A percentile compares a stretch with the other conserved stretches of the same genome.
Conservation (phyloP, 176 grass and related monocot species). For the Typha latifolia region DNA sequence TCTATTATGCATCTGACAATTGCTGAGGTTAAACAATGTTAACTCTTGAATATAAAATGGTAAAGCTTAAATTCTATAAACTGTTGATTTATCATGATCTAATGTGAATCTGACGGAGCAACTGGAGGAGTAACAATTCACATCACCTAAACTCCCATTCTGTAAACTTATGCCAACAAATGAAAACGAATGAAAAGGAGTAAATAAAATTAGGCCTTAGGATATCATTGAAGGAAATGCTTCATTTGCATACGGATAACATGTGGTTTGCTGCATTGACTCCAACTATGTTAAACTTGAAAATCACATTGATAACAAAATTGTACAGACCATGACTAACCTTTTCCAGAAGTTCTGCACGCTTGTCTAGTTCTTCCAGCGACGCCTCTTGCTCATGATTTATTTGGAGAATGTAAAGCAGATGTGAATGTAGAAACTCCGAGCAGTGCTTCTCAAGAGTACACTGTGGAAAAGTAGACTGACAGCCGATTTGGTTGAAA, state of each 20-base stretch:
- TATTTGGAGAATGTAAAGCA: conserved; percentile 47
- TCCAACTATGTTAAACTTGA: too few relatives aligned
- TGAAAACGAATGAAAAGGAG: too few relatives aligned
- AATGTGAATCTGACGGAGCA: too few relatives aligned
- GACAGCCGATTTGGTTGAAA: conserved; percentile 64
- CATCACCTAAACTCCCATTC: too few relatives aligned
- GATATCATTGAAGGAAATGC: too few relatives aligned
- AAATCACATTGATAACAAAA: background rate
- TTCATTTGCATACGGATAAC: too few relatives aligned
- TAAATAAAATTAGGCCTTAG: too few relatives aligned
- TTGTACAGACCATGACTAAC: conserved; percentile 18
- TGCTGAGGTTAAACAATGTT: conserved; percentile 20
- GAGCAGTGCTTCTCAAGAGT: conserved; percentile 58
- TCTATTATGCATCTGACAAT: too few relatives aligned
- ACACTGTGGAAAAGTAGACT: conserved; percentile 54
- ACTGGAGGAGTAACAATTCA: too few relatives aligned
- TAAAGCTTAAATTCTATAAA: background rate
- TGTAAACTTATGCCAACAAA: too few relatives aligned
- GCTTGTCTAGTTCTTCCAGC: conserved; percentile 52
- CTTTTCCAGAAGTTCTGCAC: conserved; percentile 69
- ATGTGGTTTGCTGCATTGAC: too few relatives aligned
- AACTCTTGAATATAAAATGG: conserved; percentile 4
- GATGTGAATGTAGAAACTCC: conserved; percentile 51
- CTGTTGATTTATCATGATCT: too few relatives aligned
- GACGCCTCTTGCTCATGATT: conserved; percentile 41